A percentile compares a stretch with the other conserved stretches of the same genome.
Conservation (phyloP, 768 basidiomycete species). For the Russula vinacea region DNA sequence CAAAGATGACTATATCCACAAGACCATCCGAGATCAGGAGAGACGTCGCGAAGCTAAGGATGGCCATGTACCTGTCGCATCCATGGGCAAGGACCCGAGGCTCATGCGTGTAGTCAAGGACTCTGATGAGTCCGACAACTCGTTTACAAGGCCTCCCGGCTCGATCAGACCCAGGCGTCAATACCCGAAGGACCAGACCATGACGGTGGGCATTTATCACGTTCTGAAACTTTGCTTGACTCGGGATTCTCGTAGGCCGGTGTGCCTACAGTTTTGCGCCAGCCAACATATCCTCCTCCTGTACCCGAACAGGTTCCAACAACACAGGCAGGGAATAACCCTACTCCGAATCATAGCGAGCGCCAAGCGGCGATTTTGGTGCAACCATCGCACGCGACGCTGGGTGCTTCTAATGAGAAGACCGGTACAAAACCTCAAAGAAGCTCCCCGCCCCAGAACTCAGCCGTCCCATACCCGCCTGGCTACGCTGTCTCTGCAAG, state of each 20-base stretch:
- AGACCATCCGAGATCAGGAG: slow-evolving; percentile 20
- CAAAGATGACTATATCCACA: slow-evolving; percentile 25
- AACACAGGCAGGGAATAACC: slow-evolving; percentile 10
- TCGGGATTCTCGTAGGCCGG: slow-evolving; percentile 4
- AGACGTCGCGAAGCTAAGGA: slow-evolving; percentile 26
- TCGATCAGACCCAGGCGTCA: slow-evolving; percentile 25
- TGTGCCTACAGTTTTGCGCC: slow-evolving; percentile 25
- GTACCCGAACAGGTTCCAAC: slow-evolving; percentile 1
- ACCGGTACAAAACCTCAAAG: slow-evolving; percentile 18
- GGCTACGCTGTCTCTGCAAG: slow-evolving; percentile 31
- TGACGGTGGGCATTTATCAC: slow-evolving; percentile 7
- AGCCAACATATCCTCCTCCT: slow-evolving; percentile 2
- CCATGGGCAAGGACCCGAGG: slow-evolving; percentile 22
- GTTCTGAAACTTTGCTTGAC: slow-evolving; percentile 3
- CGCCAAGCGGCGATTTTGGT: slow-evolving; percentile 5
- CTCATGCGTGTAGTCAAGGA: slow-evolving; percentile 27
- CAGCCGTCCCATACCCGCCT: slow-evolving; percentile 28
- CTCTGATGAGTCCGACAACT: slow-evolving; percentile 31
- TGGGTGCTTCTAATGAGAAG: slow-evolving; percentile 3
- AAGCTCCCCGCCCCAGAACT: slow-evolving; percentile 24
- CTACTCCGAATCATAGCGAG: slow-evolving; percentile 2
- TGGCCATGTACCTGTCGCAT: slow-evolving; percentile 27
- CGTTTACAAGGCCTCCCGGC: slow-evolving; percentile 18
- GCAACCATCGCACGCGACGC: slow-evolving; percentile 8
- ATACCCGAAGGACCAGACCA: slow-evolving; percentile 17